phyloP scores from a whole-genome alignment of 805 yeast genomes.

The Ogataea degrootiae region DNA sequence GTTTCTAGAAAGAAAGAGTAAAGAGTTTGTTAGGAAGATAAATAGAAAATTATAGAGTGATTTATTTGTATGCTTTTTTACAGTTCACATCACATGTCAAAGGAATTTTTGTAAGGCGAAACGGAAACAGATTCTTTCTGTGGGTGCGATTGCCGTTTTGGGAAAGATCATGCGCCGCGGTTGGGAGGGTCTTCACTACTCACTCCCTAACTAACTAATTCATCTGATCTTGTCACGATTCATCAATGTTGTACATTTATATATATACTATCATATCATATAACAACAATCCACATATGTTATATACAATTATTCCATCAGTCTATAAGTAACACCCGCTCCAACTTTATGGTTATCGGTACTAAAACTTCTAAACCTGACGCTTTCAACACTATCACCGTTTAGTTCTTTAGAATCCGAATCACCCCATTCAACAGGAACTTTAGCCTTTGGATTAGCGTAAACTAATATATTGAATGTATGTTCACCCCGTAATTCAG shows the following conservation, averaged over 20 bases:
- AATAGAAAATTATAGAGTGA: no score
- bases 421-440: slow-evolving; percentile 84
- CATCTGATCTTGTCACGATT: no score
- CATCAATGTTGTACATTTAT: no score
- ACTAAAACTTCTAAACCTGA: slow-evolving; percentile 61
- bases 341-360: slow-evolving; percentile 70
- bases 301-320: slow-evolving; percentile 12
- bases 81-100: neutral
- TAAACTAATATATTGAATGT: slow-evolving; percentile 84
- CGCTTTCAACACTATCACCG: slow-evolving; percentile 55
- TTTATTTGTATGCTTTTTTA: no score
- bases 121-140: no score
- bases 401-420: slow-evolving; percentile 50
- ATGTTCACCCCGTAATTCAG: slow-evolving; percentile 57
- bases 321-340: slow-evolving; percentile 60
- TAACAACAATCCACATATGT: no score
- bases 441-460: slow-evolving; percentile 61
- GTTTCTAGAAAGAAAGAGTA: no score
- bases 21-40: no score
- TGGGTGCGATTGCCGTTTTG: neutral
- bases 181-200: neutral
- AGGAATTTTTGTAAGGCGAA: neutral
- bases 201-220: no score
- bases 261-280: no score
- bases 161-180: neutral